phyloP scores from a whole-genome alignment of 2,329 filamentous ascomycete species.

The Sclerotinia borealis region DNA sequence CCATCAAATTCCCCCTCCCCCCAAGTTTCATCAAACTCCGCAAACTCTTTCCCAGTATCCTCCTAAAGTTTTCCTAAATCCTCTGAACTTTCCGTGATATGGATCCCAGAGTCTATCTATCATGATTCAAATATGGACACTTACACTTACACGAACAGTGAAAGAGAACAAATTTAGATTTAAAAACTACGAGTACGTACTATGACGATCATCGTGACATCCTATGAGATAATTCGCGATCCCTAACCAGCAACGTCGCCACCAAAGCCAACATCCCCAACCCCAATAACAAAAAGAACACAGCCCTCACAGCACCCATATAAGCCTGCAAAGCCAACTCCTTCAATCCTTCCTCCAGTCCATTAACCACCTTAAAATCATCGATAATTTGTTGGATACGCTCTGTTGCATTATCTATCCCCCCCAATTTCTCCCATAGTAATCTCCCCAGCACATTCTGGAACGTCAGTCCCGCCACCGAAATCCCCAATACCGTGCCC shows the following conservation, averaged over 20 bases:
- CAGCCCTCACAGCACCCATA: constrained; percentile 5
- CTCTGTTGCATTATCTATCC: constrained; percentile 1
- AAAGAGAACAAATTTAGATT: too few relatives aligned
- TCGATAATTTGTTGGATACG: not conserved
- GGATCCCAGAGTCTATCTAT: too few relatives aligned
- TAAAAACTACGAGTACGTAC: too few relatives aligned
- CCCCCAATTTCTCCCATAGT: constrained; percentile 14
- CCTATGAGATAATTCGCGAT: constrained; percentile 6
- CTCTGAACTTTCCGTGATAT: too few relatives aligned
- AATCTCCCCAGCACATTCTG: constrained; percentile 13
- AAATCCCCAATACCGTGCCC: constrained; percentile 60
- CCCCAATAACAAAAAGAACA: constrained; percentile 7
- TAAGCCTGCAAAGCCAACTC: constrained; percentile 3
- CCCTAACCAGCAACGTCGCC: not conserved
- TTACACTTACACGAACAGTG: too few relatives aligned
- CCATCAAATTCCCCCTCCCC: too few relatives aligned
- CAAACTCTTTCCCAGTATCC: too few relatives aligned
- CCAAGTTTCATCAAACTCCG: too few relatives aligned
- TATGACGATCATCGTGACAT: not conserved
- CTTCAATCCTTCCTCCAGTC: not conserved
- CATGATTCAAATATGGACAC: too few relatives aligned
- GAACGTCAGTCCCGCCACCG: constrained; percentile 26
- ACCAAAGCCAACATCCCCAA: not conserved
- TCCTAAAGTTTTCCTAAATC: too few relatives aligned
- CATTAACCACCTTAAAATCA: not conserved